Conservation (phyloP, 768 basidiomycete species). For the Mycena vulgaris region DNA sequence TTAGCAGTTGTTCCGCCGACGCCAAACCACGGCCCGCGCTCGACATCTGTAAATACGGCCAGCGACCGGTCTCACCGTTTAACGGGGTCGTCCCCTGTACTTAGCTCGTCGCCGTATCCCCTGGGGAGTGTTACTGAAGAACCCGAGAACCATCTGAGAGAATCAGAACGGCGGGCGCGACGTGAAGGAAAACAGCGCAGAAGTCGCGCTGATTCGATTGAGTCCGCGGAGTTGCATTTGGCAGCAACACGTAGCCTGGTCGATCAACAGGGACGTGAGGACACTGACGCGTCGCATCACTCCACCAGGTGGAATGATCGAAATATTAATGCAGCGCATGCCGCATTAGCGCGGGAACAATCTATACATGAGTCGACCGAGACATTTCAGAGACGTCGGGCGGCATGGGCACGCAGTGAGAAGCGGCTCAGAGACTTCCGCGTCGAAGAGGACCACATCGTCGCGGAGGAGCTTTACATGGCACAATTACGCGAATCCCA, state of each 20-base stretch:
- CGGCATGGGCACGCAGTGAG: neutral
- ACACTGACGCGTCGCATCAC: too few relatives aligned
- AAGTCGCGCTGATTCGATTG: neutral
- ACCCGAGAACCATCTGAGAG: neutral
- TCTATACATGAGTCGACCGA: neutral
- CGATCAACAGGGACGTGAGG: neutral
- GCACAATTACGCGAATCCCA: neutral
- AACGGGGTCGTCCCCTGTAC: too few relatives aligned
- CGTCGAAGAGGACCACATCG: neutral
- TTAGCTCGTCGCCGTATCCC: neutral
- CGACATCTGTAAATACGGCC: too few relatives aligned
- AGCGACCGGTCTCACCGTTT: too few relatives aligned
- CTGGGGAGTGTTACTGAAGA: neutral
- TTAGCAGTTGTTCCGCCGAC: too few relatives aligned
- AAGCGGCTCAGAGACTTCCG: neutral
- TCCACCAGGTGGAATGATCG: neutral
- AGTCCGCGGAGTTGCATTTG: neutral
- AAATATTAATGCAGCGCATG: neutral
- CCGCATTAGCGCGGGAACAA: neutral
- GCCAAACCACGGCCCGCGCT: too few relatives aligned
- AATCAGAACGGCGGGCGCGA: neutral
- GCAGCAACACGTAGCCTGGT: neutral
- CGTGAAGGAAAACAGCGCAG: neutral
- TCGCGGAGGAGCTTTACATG: neutral
- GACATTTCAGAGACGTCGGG: neutral